Conservation (phyloP, 2,329 filamentous ascomycete species). For the Lithohypha guttulata region DNA sequence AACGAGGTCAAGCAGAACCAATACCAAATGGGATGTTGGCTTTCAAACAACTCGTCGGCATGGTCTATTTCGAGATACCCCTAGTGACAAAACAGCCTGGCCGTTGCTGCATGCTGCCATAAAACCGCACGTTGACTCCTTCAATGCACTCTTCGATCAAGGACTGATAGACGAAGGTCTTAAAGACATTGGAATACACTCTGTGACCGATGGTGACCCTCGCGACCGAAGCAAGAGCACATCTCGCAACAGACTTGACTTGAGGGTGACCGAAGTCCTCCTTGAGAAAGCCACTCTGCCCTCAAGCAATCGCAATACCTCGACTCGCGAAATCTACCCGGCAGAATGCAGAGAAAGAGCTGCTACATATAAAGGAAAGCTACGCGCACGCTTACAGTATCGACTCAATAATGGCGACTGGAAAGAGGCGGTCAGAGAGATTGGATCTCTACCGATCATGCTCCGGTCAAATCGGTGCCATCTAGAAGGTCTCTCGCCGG, state of each 20-base stretch:
- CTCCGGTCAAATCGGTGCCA: conserved; percentile 87
- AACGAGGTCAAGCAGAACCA: background rate
- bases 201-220: conserved; percentile 68
- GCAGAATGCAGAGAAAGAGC: conserved; percentile 92
- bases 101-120: conserved; percentile 78
- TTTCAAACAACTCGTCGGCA: conserved; percentile 81
- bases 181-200: conserved; percentile 81
- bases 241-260: conserved; percentile 56
- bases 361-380: conserved; percentile 76
- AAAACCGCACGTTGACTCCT: conserved; percentile 85
- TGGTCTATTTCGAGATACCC: conserved; percentile 78
- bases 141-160: conserved; percentile 78
- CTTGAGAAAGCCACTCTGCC: conserved; percentile 75
- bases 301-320: conserved; percentile 66
- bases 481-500: conserved; percentile 73
- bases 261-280: conserved; percentile 70
- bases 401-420: conserved; percentile 78
- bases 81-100: conserved; percentile 77
- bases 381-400: conserved; percentile 75
- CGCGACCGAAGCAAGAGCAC: conserved; percentile 25
- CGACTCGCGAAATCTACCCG: conserved; percentile 75
- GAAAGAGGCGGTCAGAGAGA: conserved; percentile 68
- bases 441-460: conserved; percentile 89
- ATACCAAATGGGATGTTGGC: conserved; percentile 67
- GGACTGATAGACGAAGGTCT: conserved; percentile 66